Conservation (phyloP, 1,284 basidiomycete species). For the Mycosarcoma mackinlayi region DNA sequence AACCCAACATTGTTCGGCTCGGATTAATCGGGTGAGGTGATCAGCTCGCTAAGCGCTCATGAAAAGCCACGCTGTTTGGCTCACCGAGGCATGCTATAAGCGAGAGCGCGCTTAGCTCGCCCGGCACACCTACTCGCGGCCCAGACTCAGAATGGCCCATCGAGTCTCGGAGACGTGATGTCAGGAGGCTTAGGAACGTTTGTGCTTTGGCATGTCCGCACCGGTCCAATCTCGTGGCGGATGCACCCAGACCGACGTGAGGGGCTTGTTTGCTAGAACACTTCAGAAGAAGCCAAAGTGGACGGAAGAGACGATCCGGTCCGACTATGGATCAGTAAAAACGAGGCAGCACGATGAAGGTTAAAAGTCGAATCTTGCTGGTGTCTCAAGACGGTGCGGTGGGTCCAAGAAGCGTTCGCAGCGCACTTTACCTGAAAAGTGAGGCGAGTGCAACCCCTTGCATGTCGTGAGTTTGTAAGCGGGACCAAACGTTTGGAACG, state of each 20-base stretch:
- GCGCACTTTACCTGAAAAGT: neutral
- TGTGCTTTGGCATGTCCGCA: neutral
- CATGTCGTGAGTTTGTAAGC: neutral
- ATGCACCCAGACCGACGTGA: constrained; percentile 10
- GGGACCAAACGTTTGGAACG: neutral
- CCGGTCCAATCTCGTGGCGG: neutral
- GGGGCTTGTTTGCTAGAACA: constrained; percentile 10
- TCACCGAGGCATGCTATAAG: constrained; percentile 25
- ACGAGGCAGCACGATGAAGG: no score
- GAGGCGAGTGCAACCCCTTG: neutral
- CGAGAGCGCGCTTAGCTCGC: constrained; percentile 16
- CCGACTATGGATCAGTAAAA: constrained; percentile 2
- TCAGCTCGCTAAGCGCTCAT: neutral
- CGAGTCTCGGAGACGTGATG: constrained; percentile 22
- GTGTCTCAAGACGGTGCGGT: neutral
- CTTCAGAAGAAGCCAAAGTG: constrained; percentile 1
- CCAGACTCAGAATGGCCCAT: neutral
- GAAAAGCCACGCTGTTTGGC: neutral
- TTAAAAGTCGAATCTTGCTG: neutral
- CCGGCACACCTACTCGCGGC: no score
- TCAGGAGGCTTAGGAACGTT: constrained; percentile 16
- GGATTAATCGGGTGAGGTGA: neutral
- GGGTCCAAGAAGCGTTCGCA: no score
- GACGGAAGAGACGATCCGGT: neutral
- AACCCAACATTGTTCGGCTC: no score